phyloP scores from a whole-genome alignment of 352 stramenopile species.

The Phytopythium sindhum region DNA sequence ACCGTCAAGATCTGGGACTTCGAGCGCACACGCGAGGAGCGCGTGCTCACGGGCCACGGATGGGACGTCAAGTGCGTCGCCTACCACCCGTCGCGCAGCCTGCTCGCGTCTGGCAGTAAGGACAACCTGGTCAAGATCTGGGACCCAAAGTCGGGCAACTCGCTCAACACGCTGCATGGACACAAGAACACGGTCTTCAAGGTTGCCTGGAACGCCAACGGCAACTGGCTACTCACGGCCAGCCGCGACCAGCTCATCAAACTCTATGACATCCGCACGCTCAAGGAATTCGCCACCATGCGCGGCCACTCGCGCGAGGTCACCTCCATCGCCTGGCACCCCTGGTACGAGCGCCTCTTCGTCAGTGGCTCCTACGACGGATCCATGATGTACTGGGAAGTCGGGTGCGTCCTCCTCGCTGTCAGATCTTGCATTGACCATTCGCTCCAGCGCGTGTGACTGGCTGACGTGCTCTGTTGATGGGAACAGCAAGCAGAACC shows the following conservation, averaged over 20 bases:
- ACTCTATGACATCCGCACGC: conserved; percentile 97
- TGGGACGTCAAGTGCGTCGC: conserved; percentile 98
- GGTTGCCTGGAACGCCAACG: conserved; percentile 96
- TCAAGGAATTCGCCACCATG: conserved; percentile 94
- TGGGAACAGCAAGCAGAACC: conserved; percentile 66
- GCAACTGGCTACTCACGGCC: conserved; percentile 96
- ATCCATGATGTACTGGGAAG: conserved; percentile 97
- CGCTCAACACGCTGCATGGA: conserved; percentile 94
- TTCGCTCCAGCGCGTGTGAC: no score
- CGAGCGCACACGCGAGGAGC: conserved; percentile 90
- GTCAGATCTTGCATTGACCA: no score
- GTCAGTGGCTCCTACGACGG: conserved; percentile 96
- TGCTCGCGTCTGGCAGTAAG: conserved; percentile 95
- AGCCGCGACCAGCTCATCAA: conserved; percentile 98
- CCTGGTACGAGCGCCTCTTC: conserved; percentile 95
- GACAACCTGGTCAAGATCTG: conserved; percentile 98
- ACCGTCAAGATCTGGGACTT: conserved; percentile 94
- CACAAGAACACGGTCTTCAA: conserved; percentile 99
- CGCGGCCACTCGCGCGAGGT: conserved; percentile 96
- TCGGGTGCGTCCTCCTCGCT: conserved; percentile 61
- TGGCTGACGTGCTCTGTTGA: no score
- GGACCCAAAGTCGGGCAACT: conserved; percentile 93
- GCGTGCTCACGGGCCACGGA: conserved; percentile 93
- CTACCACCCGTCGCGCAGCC: conserved; percentile 93
- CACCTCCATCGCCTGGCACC: conserved; percentile 96